Evolutionary conservation across 169 alveolate genomes (phyloP), one percentile per base, ranked within the genome.

Genomic region (Eimeria zaria): DNA sequence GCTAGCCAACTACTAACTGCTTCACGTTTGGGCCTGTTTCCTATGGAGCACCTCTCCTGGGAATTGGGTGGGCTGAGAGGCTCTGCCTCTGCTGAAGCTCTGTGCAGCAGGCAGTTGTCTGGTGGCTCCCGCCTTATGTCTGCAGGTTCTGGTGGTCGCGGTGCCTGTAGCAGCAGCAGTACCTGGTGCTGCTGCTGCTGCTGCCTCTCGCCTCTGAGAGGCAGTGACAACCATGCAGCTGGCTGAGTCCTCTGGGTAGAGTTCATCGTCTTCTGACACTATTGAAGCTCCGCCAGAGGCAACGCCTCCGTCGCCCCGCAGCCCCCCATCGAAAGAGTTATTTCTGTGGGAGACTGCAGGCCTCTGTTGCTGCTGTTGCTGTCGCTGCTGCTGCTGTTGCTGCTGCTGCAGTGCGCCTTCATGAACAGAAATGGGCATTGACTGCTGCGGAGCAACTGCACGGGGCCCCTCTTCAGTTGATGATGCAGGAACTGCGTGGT

Each of bases 191-290:
- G 88, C 88, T 27, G 74, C 91, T 30, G 51, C 74, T 53, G 74
- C 74, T 51, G 74, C 24, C 33, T 48, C 91, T 41, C 74, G 46
- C 74, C 91, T 1, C 51, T 83, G 91, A 14, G 33, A 14, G n/a
- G 91, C 91, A n/a, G 91, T n/a, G 76, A 83, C 39, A 5, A 89
- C 96, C n/a, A 95, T 95, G 74, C 97, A 95, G 88, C 97, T 95
- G 20, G 97, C 97, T 44, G 97, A 95, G 53, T 95, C 97, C 20
- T 95, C 97, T 22, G 97, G 97, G 62, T 95, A 95, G 44, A 95
- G 62, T 53, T 95, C 97, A 33, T 91, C 96, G 36, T 95, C 97
- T 24, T 89, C 96, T 27, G 96, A 78, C 3, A 84, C 27, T 36
- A 36, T 20, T 0, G 91, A 30, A 6, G 44, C 39, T 24, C 83